phyloP scores from a whole-genome alignment of 352 stramenopile genomes.

The Elongisporangium undulatum region DNA sequence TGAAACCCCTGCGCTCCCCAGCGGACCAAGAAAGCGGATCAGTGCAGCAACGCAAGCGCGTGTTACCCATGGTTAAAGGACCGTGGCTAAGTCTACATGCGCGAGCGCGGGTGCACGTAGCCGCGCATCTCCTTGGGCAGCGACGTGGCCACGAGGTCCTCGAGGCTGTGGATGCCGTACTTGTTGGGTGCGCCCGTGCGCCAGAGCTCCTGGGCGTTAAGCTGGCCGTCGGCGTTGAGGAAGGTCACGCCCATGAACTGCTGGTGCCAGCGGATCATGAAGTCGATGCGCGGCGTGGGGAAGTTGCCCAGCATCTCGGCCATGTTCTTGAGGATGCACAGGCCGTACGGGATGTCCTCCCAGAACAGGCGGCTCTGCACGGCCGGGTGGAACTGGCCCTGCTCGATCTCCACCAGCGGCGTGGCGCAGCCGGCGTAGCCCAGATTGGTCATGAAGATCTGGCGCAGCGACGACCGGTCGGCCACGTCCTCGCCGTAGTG shows the following conservation, averaged over 20 bases:
- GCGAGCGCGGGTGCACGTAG: slow-evolving; percentile 86
- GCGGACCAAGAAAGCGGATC: no score
- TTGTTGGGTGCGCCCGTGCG: slow-evolving; percentile 88
- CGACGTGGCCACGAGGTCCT: slow-evolving; percentile 88
- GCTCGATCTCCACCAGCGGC: slow-evolving; percentile 74
- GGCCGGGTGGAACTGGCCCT: slow-evolving; percentile 76
- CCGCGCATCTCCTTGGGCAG: slow-evolving; percentile 83
- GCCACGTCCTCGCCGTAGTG: slow-evolving; percentile 90
- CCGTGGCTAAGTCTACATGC: slow-evolving; percentile 40
- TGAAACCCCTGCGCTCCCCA: no score
- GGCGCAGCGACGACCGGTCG: slow-evolving; percentile 81
- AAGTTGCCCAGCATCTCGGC: slow-evolving; percentile 92
- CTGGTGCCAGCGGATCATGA: slow-evolving; percentile 94
- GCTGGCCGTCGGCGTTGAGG: slow-evolving; percentile 79
- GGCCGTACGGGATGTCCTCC: slow-evolving; percentile 91
- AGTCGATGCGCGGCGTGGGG: slow-evolving; percentile 89
- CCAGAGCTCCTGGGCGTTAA: slow-evolving; percentile 87
- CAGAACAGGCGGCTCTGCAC: slow-evolving; percentile 88
- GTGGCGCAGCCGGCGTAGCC: slow-evolving; percentile 89
- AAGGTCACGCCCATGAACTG: slow-evolving; percentile 89
- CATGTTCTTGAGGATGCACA: slow-evolving; percentile 94
- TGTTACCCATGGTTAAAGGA: no score
- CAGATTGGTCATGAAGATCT: slow-evolving; percentile 90
- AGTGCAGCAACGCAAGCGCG: no score
- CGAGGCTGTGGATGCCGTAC: slow-evolving; percentile 89